Conservation (phyloP, 768 basidiomycete genomes). For the Tephrocybe rancida region DNA sequence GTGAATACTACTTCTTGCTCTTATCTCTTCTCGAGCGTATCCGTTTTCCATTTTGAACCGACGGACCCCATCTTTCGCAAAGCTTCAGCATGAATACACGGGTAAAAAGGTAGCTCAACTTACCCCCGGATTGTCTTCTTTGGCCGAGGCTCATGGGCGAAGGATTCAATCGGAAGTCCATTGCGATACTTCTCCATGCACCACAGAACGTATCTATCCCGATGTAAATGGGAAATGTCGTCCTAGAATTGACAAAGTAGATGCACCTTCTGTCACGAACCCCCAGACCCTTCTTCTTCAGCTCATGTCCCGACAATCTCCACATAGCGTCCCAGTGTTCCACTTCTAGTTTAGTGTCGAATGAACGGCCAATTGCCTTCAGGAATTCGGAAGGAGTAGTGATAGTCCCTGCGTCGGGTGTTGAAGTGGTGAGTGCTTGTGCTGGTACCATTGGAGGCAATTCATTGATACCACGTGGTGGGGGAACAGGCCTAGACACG, state of each 20-base stretch:
- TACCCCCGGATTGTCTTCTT: constrained; percentile 86
- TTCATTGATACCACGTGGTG: constrained; percentile 31
- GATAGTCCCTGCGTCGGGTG: constrained; percentile 43
- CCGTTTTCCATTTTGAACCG: constrained; percentile 72
- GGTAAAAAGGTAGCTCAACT: constrained; percentile 12
- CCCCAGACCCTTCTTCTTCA: constrained; percentile 67
- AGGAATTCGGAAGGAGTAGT: constrained; percentile 65
- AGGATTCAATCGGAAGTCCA: constrained; percentile 53
- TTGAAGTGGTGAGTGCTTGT: constrained; percentile 13
- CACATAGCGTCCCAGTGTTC: constrained; percentile 79
- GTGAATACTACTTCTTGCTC: constrained; percentile 26
- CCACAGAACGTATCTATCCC: constrained; percentile 85
- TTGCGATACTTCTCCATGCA: constrained; percentile 79
- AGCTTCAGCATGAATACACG: not conserved
- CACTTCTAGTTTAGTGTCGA: constrained; percentile 63
- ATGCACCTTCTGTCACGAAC: constrained; percentile 74
- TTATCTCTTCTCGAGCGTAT: constrained; percentile 65
- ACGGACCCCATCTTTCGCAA: constrained; percentile 65
- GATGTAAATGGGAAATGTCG: not conserved
- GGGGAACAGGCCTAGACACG: constrained; percentile 33
- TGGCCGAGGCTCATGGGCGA: constrained; percentile 66
- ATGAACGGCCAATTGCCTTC: constrained; percentile 70
- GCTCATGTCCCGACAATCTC: constrained; percentile 53
- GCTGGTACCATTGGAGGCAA: constrained; percentile 11
- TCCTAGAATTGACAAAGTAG: constrained; percentile 1